Evolutionary conservation across 164 flowering plant species (phyloP).

Genomic region (Echeveria elegans): DNA sequence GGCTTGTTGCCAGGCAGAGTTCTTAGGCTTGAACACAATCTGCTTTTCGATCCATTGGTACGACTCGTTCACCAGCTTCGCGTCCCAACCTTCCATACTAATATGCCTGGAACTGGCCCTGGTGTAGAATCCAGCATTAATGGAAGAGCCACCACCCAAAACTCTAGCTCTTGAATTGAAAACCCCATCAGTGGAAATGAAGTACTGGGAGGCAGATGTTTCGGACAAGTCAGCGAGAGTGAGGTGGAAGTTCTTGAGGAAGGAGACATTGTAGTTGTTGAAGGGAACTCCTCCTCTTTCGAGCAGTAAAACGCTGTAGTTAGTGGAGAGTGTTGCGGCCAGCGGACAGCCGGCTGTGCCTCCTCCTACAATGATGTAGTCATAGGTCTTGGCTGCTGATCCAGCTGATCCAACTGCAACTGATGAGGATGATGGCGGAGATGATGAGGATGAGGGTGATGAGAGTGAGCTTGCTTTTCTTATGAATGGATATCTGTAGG

Average conservation of each 20-base stretch:
- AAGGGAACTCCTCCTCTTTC: conserved; percentile 91
- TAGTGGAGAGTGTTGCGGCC: conserved; percentile 80
- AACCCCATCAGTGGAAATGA: conserved; percentile 87
- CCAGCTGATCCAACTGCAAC: conserved; percentile 13
- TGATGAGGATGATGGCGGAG: conserved; percentile 25
- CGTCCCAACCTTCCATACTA: conserved; percentile 58
- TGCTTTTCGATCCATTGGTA: conserved; percentile 80
- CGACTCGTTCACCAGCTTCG: conserved; percentile 60
- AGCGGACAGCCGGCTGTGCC: conserved; percentile 99
- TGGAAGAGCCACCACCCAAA: conserved; percentile 79
- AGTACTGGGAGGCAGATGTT: conserved; percentile 58
- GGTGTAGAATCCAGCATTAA: conserved; percentile 98
- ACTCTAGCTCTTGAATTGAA: conserved; percentile 78
- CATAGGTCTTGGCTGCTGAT: conserved; percentile 24
- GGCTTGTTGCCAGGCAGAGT: conserved; percentile 69
- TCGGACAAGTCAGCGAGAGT: conserved; percentile 62
- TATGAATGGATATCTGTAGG: conserved; percentile 51
- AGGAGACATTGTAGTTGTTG: conserved; percentile 50
- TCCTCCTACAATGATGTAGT: conserved; percentile 93
- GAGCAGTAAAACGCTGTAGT: conserved; percentile 61
- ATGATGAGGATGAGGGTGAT: conserved; percentile 14
- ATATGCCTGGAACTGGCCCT: conserved; percentile 61
- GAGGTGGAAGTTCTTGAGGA: conserved; percentile 61
- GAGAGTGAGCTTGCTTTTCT: conserved; percentile 58
- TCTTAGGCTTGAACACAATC: conserved; percentile 52